phyloP scores from a whole-genome alignment of 345 rosid genomes.

The Hypericum androsaemum region DNA sequence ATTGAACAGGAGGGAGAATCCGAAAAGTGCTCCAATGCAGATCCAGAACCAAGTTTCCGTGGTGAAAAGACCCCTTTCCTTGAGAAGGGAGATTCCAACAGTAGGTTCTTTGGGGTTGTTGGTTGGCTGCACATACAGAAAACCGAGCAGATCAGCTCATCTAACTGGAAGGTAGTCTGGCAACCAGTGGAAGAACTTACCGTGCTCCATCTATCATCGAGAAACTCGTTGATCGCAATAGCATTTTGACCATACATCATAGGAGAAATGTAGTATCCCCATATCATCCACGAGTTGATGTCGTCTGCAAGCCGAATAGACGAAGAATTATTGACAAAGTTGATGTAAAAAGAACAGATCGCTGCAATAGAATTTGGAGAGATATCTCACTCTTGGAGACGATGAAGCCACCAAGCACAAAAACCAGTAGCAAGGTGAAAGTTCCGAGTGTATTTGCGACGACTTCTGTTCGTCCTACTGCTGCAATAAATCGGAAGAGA shows the following conservation, averaged over 20 bases:
- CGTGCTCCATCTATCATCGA: conserved; percentile 1
- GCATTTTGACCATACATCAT: conserved; percentile 1
- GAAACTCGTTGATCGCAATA: not conserved
- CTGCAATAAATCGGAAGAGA: conserved; percentile 4
- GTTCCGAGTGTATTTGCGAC: conserved; percentile 2
- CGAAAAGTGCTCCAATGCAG: no score
- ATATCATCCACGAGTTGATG: not conserved
- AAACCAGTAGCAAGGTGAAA: not conserved
- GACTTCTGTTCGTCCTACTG: not conserved
- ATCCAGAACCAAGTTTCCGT: no score
- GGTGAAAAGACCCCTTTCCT: no score
- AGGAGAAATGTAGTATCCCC: conserved; percentile 4
- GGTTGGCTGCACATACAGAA: no score
- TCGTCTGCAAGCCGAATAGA: not conserved
- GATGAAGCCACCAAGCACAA: conserved; percentile 1
- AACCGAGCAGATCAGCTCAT: no score
- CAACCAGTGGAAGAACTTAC: no score
- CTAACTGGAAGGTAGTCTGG: no score
- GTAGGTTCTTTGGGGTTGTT: no score
- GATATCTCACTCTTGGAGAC: not conserved
- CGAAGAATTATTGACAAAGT: not conserved
- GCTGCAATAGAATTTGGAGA: no score
- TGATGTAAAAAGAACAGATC: not conserved
- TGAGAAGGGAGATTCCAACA: no score
- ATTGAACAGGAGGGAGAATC: no score